These are phyloP conservation scores for Erysimum cheiri DNA, from an alignment of 441 rosid species.

Conservation along the genomic window DNA sequence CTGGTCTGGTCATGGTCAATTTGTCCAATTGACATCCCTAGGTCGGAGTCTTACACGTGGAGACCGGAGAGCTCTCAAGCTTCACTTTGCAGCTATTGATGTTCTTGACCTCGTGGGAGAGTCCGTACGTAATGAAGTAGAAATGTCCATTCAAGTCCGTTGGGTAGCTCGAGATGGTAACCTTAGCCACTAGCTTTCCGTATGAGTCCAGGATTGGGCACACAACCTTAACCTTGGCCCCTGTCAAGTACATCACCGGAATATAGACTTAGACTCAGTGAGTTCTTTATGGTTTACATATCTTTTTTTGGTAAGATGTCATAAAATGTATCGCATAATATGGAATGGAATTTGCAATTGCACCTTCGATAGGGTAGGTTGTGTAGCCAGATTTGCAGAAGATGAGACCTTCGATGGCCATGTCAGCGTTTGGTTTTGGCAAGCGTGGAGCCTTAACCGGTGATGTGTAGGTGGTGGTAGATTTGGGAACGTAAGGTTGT, in stretches of 20 bases:
- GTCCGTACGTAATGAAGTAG: constrained; percentile 49
- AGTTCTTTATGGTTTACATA: background rate
- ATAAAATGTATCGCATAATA: constrained; percentile 13
- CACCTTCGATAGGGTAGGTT: constrained; percentile 48
- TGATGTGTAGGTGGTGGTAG: constrained; percentile 28
- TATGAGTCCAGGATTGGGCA: constrained; percentile 49
- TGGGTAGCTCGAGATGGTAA: constrained; percentile 49
- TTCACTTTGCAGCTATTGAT: constrained; percentile 57
- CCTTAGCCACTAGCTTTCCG: constrained; percentile 52
- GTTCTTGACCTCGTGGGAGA: constrained; percentile 43
- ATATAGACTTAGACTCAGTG: no score
- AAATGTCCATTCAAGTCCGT: constrained; percentile 60
- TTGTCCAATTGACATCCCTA: no score
- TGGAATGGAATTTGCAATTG: constrained; percentile 2
- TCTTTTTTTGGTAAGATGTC: background rate
- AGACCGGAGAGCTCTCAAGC: constrained; percentile 50
- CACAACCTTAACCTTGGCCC: constrained; percentile 52
- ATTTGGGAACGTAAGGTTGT: constrained; percentile 29
- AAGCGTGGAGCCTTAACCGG: constrained; percentile 26
- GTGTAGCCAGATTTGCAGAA: constrained; percentile 46
- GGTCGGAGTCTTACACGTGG: constrained; percentile 47
- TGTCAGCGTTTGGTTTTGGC: constrained; percentile 21
- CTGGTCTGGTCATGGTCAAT: no score
- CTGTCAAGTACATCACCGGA: constrained; percentile 37
- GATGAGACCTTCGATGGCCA: constrained; percentile 49